Base-by-base conservation (phyloP, 208 protist genomes). In the Angomonas deanei region DNA sequence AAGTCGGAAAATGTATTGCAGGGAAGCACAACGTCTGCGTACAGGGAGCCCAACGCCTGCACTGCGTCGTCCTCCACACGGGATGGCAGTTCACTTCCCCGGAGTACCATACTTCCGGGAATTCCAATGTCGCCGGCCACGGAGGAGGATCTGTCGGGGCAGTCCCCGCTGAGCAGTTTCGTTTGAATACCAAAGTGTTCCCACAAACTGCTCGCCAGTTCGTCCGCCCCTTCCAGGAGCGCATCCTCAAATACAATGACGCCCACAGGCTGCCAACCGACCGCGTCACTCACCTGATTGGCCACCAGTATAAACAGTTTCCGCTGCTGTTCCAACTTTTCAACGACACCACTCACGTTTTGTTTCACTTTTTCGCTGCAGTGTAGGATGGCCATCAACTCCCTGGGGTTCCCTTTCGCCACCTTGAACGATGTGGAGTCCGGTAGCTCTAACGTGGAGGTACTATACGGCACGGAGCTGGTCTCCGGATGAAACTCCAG, bases 161-260 rank as follows among this genome's bases (percentile, higher is more conserved):
- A 8, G 31, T 61, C 30, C 69, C 67, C 15, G 76, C 54, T 42
- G 36, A 42, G 36, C 11, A 42, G 36, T 42, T 42, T 42, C 36
- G 36, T 42, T 15, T 42, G 36, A 42, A 42, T 42, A 15, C 11
- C 36, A 42, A 42, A 42, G 11, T 42, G 36, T n/a, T 42, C 36
- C 36, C 36, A 42, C 36, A 42, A 42, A 15, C 15, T 15, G 11
- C 15, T 42, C 39, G 97, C 76, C 0, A 71, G 17, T 32, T 31
- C 24, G 5, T 56, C 72, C n/a, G 66, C 66, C 33, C 65, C 72
- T 5, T 13, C 63, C 34, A 91, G 82, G 17, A 93, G 90, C 6
- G 92, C 86, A 69, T 97, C 90, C 13, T 87, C 78, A 24, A 98
- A 79, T 8, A 92, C 86, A 53, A 98, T 61, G 31, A 97, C 69